Evolutionary conservation across 192 early-diverging fungal species (phyloP).

Genomic region (Gigaspora rosea): DNA sequence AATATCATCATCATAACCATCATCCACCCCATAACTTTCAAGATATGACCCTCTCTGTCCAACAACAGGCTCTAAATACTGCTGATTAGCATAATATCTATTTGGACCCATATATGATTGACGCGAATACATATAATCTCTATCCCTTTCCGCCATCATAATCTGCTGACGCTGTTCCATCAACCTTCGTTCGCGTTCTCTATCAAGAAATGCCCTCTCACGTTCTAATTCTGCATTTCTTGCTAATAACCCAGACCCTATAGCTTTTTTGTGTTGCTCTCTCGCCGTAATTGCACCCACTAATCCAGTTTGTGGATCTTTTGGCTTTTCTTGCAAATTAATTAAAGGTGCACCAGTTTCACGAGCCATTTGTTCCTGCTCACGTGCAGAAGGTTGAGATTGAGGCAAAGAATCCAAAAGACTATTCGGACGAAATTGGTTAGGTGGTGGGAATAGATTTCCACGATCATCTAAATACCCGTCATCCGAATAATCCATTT

Average conservation of each 20-base stretch:
- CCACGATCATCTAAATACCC: constrained; percentile 28
- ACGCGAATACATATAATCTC: neutral
- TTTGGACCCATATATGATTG: neutral
- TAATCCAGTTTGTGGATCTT: constrained; percentile 29
- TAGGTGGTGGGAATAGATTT: neutral
- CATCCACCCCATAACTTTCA: too few species aligned
- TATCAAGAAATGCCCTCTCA: constrained; percentile 23
- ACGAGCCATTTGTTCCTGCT: constrained; percentile 11
- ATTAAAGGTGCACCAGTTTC: constrained; percentile 25
- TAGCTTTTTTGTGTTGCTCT: constrained; percentile 13
- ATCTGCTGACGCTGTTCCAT: constrained; percentile 25
- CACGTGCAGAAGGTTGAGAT: constrained; percentile 29
- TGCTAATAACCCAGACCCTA: neutral
- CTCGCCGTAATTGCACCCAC: constrained; percentile 31
- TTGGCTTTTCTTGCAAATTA: constrained; percentile 25
- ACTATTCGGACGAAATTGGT: constrained; percentile 17
- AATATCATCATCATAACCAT: too few species aligned
- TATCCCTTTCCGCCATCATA: constrained; percentile 12
- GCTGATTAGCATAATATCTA: constrained; percentile 16
- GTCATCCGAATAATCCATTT: constrained; percentile 26
- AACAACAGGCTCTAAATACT: constrained; percentile 4
- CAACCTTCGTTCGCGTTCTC: constrained; percentile 27
- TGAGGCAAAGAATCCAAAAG: neutral
- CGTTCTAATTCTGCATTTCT: constrained; percentile 25
- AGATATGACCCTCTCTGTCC: neutral